Percentiles rank a stretch among this genome's conserved stretches.
Conservation (phyloP, 139 green algal genomes). For the Tetraselmis chui region DNA sequence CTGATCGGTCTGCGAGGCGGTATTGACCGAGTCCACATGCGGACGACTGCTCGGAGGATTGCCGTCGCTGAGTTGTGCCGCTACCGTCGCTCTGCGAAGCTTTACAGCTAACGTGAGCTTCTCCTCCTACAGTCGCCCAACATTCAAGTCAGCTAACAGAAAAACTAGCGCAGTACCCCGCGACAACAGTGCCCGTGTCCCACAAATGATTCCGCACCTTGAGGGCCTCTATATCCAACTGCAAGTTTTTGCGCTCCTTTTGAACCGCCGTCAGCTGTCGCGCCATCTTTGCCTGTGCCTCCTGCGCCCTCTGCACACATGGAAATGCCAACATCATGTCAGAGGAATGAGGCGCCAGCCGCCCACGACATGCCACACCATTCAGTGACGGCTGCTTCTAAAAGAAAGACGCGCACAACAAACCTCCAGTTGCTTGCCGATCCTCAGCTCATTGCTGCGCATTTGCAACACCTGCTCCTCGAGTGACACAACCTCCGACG, state of each 20-base stretch:
- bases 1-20: not conserved
- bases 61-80: not conserved
- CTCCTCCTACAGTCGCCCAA: not conserved
- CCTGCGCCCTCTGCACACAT: not conserved
- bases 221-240: not conserved
- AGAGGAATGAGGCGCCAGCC: no score
- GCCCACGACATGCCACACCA: no score
- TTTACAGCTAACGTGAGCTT: not conserved
- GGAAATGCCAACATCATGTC: no score
- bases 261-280: not conserved
- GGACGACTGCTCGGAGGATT: no score
- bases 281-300: not conserved
- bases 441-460: constrained; percentile 19
- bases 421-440: constrained; percentile 12
- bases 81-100: not conserved
- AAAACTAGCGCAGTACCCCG: not conserved
- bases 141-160: no score
- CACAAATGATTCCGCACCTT: not conserved
- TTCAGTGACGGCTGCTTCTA: no score
- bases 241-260: not conserved
- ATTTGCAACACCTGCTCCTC: constrained; percentile 25
- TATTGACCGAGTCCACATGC: not conserved
- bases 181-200: not conserved
- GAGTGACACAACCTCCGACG: constrained; percentile 36
- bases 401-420: no score